phyloP scores from a whole-genome alignment of 495 filamentous ascomycete species.

The Aspergillus nanangensis region DNA sequence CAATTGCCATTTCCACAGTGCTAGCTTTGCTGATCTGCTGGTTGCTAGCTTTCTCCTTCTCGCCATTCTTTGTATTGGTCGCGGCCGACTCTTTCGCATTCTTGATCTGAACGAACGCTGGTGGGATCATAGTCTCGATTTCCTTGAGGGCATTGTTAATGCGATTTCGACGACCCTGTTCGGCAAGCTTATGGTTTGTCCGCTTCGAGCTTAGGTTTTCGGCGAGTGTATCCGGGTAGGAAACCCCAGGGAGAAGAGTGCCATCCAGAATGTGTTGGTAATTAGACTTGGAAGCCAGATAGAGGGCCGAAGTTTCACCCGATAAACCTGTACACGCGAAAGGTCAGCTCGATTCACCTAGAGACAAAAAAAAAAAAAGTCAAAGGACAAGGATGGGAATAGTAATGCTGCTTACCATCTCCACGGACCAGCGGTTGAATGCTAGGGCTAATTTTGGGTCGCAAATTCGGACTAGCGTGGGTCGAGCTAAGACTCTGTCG shows the following conservation, averaged over 20 bases:
- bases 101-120: constrained; percentile 34
- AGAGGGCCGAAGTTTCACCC: constrained; percentile 72
- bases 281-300: constrained; percentile 91
- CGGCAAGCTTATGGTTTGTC: constrained; percentile 95
- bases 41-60: constrained; percentile 44
- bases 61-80: constrained; percentile 26
- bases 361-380: not conserved
- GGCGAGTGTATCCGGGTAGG: constrained; percentile 84
- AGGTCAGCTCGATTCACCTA: not conserved
- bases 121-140: constrained; percentile 78
- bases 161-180: constrained; percentile 90
- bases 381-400: constrained; percentile 7
- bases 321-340: constrained; percentile 35
- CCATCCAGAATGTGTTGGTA: constrained; percentile 97
- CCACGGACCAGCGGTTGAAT: constrained; percentile 86
- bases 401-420: constrained; percentile 59
- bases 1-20: constrained; percentile 92
- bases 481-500: constrained; percentile 70
- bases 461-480: constrained; percentile 74
- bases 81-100: constrained; percentile 29
- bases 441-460: constrained; percentile 90
- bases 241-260: constrained; percentile 81
- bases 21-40: constrained; percentile 85
- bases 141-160: constrained; percentile 94
- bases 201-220: constrained; percentile 94